Evolutionary conservation across 768 basidiomycete species (phyloP).

Genomic region (Kwoniella europaea): DNA sequence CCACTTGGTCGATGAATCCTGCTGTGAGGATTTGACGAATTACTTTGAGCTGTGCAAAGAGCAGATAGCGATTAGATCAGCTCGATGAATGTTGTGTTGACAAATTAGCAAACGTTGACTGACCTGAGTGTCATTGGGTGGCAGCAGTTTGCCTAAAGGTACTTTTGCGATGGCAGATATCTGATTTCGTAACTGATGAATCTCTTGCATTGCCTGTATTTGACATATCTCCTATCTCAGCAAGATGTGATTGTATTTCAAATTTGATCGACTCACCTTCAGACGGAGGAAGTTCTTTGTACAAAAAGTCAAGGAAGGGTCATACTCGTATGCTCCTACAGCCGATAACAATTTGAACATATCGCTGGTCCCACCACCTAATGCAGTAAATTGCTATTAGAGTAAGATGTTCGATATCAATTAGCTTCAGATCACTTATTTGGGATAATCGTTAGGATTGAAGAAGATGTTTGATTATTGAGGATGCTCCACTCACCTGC

Average conservation of each 20-base stretch:
- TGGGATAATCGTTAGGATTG: too few species aligned
- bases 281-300: constrained; percentile 82
- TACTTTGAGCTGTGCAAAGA: constrained; percentile 72
- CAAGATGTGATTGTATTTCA: constrained; percentile 1
- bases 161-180: constrained; percentile 87
- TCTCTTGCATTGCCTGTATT: constrained; percentile 93
- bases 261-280: constrained; percentile 66
- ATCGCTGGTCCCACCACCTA: constrained; percentile 83
- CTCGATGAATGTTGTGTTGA: too few species aligned
- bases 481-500: constrained; percentile 63
- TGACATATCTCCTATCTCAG: background rate
- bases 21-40: constrained; percentile 84
- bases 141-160: constrained; percentile 72
- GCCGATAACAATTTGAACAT: constrained; percentile 85
- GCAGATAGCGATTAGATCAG: too few species aligned
- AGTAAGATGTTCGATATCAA: background rate
- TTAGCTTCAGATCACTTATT: too few species aligned
- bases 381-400: constrained; percentile 65
- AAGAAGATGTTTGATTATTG: background rate
- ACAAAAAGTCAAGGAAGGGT: constrained; percentile 80
- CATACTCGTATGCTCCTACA: constrained; percentile 95
- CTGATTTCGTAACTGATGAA: constrained; percentile 90
- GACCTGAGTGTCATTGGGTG: constrained; percentile 80
- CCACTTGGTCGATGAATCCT: constrained; percentile 93
- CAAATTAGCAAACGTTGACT: constrained; percentile 14